These are phyloP conservation scores for Delonix regia DNA, from an alignment of 306 rosid species.

Conservation along the genomic window DNA sequence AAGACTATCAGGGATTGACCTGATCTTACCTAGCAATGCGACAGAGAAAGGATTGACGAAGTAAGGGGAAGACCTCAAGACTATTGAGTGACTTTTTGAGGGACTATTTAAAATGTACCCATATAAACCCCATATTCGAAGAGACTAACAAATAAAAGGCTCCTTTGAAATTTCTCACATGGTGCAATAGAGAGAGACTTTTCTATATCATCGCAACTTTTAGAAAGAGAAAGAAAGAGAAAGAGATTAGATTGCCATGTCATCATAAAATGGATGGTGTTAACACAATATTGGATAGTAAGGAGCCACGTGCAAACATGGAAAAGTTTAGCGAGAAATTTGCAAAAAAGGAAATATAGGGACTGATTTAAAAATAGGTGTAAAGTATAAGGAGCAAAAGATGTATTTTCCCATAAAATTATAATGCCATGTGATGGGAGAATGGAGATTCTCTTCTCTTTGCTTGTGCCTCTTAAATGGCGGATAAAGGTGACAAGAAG, in stretches of 20 bases:
- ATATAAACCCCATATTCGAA: not conserved
- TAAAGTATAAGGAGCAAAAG: too few relatives aligned
- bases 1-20: not conserved
- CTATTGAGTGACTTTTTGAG: not conserved
- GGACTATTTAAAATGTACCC: not conserved
- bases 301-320: too few relatives aligned
- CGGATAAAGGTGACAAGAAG: not conserved
- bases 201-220: too few relatives aligned
- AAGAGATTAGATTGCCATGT: too few relatives aligned
- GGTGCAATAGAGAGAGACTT: too few relatives aligned
- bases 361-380: too few relatives aligned
- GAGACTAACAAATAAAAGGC: not conserved
- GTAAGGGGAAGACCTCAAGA: not conserved
- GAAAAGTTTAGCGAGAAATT: too few relatives aligned
- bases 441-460: not conserved
- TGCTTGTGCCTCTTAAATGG: not conserved
- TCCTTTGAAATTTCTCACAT: conserved; percentile 5
- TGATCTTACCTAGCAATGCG: not conserved
- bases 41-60: not conserved
- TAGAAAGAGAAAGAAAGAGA: too few relatives aligned
- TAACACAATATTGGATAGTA: too few relatives aligned
- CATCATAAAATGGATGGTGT: too few relatives aligned
- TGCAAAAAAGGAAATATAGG: too few relatives aligned
- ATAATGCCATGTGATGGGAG: not conserved
- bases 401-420: too few relatives aligned